A percentile compares a stretch with the other conserved stretches of the same genome.
Evolutionary conservation across 306 rosid species (phyloP).

Genomic region (Abrus pulchellus): DNA sequence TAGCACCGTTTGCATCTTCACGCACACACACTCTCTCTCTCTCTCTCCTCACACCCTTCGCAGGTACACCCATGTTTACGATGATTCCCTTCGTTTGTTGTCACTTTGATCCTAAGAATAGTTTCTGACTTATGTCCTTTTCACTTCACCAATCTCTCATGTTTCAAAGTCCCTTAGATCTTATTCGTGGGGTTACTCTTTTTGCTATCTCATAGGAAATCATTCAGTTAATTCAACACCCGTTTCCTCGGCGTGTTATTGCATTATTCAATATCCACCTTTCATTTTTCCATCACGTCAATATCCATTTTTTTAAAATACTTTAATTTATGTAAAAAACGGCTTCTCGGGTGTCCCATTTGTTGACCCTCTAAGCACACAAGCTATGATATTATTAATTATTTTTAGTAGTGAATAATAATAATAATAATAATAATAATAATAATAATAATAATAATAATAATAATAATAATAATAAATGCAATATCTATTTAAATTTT

Average conservation of each 20-base stretch:
- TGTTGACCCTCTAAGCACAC: background rate
- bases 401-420: background rate
- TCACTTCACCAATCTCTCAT: background rate
- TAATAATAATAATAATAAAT: background rate
- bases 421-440: too few relatives aligned
- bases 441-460: background rate
- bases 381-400: background rate
- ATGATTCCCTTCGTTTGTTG: background rate
- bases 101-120: background rate
- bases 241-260: slow-evolving; percentile 40
- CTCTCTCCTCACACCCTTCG: background rate
- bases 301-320: slow-evolving; percentile 1
- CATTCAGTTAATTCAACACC: slow-evolving; percentile 5
- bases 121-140: background rate
- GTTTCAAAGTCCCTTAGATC: too few relatives aligned
- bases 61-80: background rate
- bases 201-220: too few relatives aligned
- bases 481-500: background rate
- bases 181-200: too few relatives aligned
- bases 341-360: slow-evolving; percentile 6
- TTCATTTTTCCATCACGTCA: slow-evolving; percentile 3
- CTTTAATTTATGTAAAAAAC: background rate
- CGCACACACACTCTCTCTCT: background rate
- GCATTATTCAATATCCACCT: slow-evolving; percentile 30
- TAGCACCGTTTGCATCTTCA: background rate